A percentile compares a stretch with the other conserved stretches of the same genome.
phyloP scores from a whole-genome alignment of 192 early-diverging fungal genomes.

The Chytriomyces sp. region DNA sequence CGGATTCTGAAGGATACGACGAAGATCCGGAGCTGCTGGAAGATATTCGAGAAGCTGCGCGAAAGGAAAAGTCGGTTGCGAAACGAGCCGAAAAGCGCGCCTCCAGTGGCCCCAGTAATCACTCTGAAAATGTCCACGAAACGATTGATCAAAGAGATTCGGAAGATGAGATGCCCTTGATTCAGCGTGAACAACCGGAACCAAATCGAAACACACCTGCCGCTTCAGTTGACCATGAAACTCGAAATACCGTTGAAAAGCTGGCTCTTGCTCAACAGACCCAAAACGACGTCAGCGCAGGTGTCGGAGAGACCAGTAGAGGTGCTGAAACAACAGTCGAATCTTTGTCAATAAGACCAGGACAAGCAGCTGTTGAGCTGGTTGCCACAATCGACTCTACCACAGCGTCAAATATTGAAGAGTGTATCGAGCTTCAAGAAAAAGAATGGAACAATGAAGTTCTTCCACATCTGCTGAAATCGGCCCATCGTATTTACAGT shows the following conservation, averaged over 20 bases:
- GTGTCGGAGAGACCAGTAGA: too few species aligned
- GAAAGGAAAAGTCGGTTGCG: neutral
- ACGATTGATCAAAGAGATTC: neutral
- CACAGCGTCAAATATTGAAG: neutral
- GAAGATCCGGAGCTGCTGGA: conserved; percentile 6
- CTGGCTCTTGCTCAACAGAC: neutral
- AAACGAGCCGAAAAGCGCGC: neutral
- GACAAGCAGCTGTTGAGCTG: too few species aligned
- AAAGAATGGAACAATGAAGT: neutral
- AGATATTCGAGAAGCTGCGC: conserved; percentile 5
- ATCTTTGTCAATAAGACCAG: too few species aligned
- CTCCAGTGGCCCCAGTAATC: neutral
- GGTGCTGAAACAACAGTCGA: too few species aligned
- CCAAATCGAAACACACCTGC: neutral
- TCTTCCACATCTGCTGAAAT: neutral
- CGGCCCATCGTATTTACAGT: neutral
- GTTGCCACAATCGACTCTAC: too few species aligned
- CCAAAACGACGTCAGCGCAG: neutral
- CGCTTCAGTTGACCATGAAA: neutral
- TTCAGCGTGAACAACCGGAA: neutral
- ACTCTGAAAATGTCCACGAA: neutral
- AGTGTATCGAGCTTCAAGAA: neutral
- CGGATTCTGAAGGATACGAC: conserved; percentile 1
- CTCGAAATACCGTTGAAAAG: neutral
- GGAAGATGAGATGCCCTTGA: neutral